phyloP scores from a whole-genome alignment of 2,329 filamentous ascomycete genomes.

The Diplodia mutila region DNA sequence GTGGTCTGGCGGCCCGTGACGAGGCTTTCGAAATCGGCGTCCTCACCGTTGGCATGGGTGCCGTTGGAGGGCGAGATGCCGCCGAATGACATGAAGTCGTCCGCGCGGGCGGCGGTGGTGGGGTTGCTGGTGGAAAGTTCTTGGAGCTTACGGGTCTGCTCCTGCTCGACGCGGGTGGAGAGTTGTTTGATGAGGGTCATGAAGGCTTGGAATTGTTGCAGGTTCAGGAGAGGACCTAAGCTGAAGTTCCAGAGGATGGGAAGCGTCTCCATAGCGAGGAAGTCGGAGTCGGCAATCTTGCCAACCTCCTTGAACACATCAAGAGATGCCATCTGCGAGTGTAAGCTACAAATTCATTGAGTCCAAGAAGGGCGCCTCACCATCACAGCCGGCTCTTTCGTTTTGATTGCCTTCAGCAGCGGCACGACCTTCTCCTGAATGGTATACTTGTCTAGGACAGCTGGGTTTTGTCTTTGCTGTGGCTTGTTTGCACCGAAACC shows the following conservation, averaged over 20 bases:
- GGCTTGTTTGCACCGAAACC: constrained; percentile 63
- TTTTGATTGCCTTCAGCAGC: constrained; percentile 89
- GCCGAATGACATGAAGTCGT: constrained; percentile 74
- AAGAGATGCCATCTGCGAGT: constrained; percentile 73
- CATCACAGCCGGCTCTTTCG: constrained; percentile 97
- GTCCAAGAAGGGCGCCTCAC: constrained; percentile 36
- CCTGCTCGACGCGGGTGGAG: constrained; percentile 79
- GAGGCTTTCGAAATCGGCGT: constrained; percentile 83
- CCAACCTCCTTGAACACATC: constrained; percentile 85
- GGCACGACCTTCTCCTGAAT: constrained; percentile 98
- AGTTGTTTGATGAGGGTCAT: constrained; percentile 86
- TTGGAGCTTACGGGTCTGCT: constrained; percentile 85
- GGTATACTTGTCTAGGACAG: constrained; percentile 93
- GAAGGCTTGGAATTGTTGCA: constrained; percentile 83
- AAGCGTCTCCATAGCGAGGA: constrained; percentile 87
- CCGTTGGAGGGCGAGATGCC: constrained; percentile 58
- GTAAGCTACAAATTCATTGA: not conserved
- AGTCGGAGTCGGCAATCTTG: constrained; percentile 80
- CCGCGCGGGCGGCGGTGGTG: constrained; percentile 56
- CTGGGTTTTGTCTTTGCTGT: constrained; percentile 68
- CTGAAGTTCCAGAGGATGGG: constrained; percentile 92
- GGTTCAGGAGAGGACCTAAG: constrained; percentile 82
- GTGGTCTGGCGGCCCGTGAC: constrained; percentile 71
- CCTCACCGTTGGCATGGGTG: constrained; percentile 57
- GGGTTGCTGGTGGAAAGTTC: constrained; percentile 71